Conservation (phyloP, 148 eudicot species). For the Camellia sinensis region DNA sequence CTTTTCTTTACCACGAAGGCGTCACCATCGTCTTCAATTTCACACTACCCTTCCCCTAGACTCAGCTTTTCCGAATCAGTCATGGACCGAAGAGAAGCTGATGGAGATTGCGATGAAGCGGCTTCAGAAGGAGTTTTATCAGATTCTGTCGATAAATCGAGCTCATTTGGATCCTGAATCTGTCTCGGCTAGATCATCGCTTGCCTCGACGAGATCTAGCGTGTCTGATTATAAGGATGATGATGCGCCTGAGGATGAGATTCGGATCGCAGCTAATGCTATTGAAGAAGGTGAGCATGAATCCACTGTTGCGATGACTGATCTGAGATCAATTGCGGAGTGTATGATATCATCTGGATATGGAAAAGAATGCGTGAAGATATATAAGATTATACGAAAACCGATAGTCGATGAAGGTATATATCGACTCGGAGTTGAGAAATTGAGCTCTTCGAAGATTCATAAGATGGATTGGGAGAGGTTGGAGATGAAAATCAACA, state of each 20-base stretch:
- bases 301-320: constrained; percentile 29
- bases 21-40: not conserved
- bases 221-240: constrained; percentile 32
- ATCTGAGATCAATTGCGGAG: constrained; percentile 43
- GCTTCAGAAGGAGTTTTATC: constrained; percentile 54
- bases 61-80: constrained; percentile 31
- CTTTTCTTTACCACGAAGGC: not conserved
- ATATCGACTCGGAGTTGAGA: constrained; percentile 44
- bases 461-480: constrained; percentile 41
- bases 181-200: constrained; percentile 41
- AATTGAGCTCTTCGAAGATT: constrained; percentile 23
- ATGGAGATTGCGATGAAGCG: constrained; percentile 57
- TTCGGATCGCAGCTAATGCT: constrained; percentile 4
- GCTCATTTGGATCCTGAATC: constrained; percentile 53
- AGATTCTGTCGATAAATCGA: constrained; percentile 43
- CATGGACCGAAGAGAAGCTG: constrained; percentile 32
- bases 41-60: constrained; percentile 9
- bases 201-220: constrained; percentile 30
- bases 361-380: constrained; percentile 45
- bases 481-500: constrained; percentile 30
- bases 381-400: constrained; percentile 43
- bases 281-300: constrained; percentile 33
- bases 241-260: constrained; percentile 26
- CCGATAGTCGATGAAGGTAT: constrained; percentile 55
- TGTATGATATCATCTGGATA: constrained; percentile 56